Conservation (phyloP, 352 stramenopile genomes). For the Pythium phragmiticola region DNA sequence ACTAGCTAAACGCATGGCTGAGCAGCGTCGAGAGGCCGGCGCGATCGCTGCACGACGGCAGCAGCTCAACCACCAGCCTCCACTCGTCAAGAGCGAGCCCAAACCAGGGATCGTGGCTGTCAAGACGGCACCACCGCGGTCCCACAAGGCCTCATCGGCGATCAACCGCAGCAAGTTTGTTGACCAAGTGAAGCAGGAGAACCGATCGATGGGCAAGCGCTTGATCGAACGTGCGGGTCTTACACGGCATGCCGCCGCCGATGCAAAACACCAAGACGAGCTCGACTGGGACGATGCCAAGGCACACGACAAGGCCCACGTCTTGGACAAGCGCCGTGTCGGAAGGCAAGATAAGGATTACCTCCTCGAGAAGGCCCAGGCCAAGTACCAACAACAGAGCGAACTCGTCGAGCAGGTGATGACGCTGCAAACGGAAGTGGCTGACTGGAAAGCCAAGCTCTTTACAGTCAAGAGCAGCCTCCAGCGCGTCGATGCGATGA, state of each 20-base stretch:
- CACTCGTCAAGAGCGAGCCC: constrained; percentile 21
- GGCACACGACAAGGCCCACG: constrained; percentile 42
- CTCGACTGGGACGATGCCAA: constrained; percentile 31
- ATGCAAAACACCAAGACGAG: constrained; percentile 21
- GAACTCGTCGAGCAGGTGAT: constrained; percentile 52
- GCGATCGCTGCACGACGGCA: constrained; percentile 10
- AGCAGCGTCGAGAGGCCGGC: constrained; percentile 14
- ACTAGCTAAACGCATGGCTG: constrained; percentile 41
- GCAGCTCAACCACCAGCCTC: constrained; percentile 17
- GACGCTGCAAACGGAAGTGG: constrained; percentile 44
- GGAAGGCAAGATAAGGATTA: constrained; percentile 55
- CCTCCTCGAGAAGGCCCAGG: constrained; percentile 54
- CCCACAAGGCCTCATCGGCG: constrained; percentile 54
- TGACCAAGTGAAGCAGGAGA: constrained; percentile 48
- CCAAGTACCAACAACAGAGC: constrained; percentile 57
- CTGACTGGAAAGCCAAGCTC: constrained; percentile 37
- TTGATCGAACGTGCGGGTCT: constrained; percentile 39
- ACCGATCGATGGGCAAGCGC: constrained; percentile 52
- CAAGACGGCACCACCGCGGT: constrained; percentile 17
- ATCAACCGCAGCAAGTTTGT: constrained; percentile 67
- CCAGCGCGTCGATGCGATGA: constrained; percentile 45
- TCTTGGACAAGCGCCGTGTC: constrained; percentile 40
- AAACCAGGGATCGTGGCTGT: constrained; percentile 13
- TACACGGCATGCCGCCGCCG: background rate
- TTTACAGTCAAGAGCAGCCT: constrained; percentile 39